These are phyloP conservation scores for Alloascoidea africana DNA, from an alignment of 805 yeast species.

Conservation along the genomic window DNA sequence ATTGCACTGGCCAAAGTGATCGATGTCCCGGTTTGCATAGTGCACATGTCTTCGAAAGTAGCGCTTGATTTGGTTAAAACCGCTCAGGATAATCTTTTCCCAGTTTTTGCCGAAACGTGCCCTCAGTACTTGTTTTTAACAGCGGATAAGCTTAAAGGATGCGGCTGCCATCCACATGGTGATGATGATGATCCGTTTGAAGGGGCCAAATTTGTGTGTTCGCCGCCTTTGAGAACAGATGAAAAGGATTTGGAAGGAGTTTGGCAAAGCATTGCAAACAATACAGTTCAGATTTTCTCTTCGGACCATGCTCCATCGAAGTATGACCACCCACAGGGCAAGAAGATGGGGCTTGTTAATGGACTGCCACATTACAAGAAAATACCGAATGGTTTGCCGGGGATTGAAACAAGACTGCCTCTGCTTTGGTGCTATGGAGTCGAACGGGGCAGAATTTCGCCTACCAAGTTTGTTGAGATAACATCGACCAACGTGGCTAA, in stretches of 20 bases:
- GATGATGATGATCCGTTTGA: constrained; percentile 20
- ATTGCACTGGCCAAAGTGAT: constrained; percentile 22
- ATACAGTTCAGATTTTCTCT: constrained; percentile 30
- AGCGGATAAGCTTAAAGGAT: constrained; percentile 20
- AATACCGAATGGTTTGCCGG: constrained; percentile 34
- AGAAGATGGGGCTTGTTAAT: constrained; percentile 24
- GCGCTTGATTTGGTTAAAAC: constrained; percentile 25
- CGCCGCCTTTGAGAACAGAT: constrained; percentile 31
- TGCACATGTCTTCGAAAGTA: constrained; percentile 28
- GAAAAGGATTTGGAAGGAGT: constrained; percentile 25
- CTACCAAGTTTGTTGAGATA: constrained; percentile 28
- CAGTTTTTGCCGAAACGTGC: constrained; percentile 34
- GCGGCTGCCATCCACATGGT: constrained; percentile 13
- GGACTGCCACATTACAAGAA: constrained; percentile 25
- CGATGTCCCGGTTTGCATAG: constrained; percentile 25
- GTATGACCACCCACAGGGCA: constrained; percentile 26
- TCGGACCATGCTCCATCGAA: constrained; percentile 32
- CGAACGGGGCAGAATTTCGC: constrained; percentile 22
- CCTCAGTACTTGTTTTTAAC: constrained; percentile 32
- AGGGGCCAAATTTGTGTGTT: constrained; percentile 35
- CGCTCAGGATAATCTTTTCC: constrained; percentile 25
- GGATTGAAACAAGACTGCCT: constrained; percentile 32
- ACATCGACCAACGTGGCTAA: constrained; percentile 30
- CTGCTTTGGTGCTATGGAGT: constrained; percentile 28
- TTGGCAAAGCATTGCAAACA: constrained; percentile 29